Percentiles rank a stretch among this genome's conserved stretches.
phyloP scores from a whole-genome alignment of 2,329 filamentous ascomycete species.

The Tolypocladium amazonense region DNA sequence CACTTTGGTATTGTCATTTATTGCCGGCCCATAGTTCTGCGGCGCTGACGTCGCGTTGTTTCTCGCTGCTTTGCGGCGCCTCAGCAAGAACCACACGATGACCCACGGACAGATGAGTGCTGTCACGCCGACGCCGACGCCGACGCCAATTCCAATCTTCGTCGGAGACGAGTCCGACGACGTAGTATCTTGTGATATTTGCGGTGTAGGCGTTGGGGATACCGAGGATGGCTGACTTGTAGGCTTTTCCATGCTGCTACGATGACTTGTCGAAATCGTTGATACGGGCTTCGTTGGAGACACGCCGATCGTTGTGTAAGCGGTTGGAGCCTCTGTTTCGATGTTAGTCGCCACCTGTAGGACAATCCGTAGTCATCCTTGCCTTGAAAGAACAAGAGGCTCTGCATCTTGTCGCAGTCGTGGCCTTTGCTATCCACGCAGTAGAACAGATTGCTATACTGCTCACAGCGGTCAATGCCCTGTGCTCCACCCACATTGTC shows the following conservation, averaged over 20 bases:
- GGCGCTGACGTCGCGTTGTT: background rate
- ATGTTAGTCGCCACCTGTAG: background rate
- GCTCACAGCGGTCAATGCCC: conserved; percentile 9
- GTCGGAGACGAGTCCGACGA: background rate
- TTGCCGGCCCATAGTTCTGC: background rate
- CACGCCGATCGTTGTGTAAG: background rate
- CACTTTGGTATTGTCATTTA: background rate
- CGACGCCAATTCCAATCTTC: background rate
- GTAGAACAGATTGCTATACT: conserved; percentile 9
- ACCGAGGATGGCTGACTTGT: background rate
- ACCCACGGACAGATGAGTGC: background rate
- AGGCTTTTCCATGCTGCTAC: background rate
- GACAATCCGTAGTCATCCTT: background rate
- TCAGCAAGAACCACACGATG: background rate
- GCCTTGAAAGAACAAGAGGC: conserved; percentile 1
- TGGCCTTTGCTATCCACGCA: conserved; percentile 13
- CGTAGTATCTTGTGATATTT: background rate
- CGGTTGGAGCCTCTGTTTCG: background rate
- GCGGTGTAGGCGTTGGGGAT: background rate
- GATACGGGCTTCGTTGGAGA: background rate
- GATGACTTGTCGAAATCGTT: background rate
- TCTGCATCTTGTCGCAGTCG: background rate
- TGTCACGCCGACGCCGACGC: background rate
- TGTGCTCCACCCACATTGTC: conserved; percentile 11
- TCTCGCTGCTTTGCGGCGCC: background rate